phyloP scores from a whole-genome alignment of 2,329 filamentous ascomycete genomes.

The Aureobasidium mangrovei region DNA sequence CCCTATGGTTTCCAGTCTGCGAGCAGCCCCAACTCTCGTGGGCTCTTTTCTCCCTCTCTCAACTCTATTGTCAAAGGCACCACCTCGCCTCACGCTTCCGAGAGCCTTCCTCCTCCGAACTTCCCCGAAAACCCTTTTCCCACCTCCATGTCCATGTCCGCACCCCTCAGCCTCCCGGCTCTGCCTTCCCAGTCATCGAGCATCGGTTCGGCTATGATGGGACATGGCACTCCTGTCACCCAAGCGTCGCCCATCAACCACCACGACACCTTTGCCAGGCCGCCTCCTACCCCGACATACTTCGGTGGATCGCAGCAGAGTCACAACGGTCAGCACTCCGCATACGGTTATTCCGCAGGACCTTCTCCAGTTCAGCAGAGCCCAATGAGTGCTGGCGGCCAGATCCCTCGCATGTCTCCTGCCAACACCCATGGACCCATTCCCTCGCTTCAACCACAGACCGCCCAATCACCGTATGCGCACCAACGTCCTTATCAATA shows the following conservation, averaged over 20 bases:
- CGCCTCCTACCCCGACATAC: slow-evolving; percentile 54
- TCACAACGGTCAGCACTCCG: slow-evolving; percentile 41
- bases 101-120: slow-evolving; percentile 57
- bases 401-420: slow-evolving; percentile 46
- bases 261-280: slow-evolving; percentile 49
- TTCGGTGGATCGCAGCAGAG: slow-evolving; percentile 48
- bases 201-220: slow-evolving; percentile 39
- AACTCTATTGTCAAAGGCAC: slow-evolving; percentile 45
- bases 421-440: slow-evolving; percentile 35
- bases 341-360: slow-evolving; percentile 41
- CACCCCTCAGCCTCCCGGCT: slow-evolving; percentile 40
- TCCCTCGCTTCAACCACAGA: slow-evolving; percentile 38
- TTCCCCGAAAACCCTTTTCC: slow-evolving; percentile 63
- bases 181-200: slow-evolving; percentile 38
- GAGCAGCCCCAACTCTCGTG: slow-evolving; percentile 39
- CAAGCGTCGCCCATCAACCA: slow-evolving; percentile 41
- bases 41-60: slow-evolving; percentile 50
- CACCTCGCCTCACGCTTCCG: slow-evolving; percentile 51
- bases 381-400: slow-evolving; percentile 39
- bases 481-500: slow-evolving; percentile 44
- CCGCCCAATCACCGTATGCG: slow-evolving; percentile 38
- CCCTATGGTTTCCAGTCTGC: slow-evolving; percentile 45
- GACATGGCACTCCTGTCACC: slow-evolving; percentile 21
- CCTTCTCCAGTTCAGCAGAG: slow-evolving; percentile 43
- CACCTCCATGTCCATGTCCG: slow-evolving; percentile 46